Evolutionary conservation across 2,329 filamentous ascomycete genomes (phyloP), one percentile per base, ranked within the genome.

Genomic region (Talaromyces islandicus): DNA sequence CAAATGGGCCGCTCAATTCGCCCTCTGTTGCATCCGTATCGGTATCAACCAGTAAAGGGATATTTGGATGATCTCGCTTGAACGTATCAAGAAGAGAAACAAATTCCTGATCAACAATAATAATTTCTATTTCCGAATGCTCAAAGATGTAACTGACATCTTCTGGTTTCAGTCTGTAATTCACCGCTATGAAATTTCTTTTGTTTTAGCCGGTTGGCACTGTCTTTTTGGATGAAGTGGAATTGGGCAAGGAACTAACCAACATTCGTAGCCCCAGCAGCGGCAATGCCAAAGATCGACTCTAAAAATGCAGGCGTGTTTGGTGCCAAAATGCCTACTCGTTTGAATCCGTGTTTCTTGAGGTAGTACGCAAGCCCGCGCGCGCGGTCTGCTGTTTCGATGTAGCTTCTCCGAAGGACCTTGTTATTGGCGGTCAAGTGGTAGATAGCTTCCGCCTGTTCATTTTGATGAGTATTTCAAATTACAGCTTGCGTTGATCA

Each of bases 221-320:
- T 12, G 19, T n/a, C 10, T 27, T 12, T 24, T 25, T 27, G n/a
- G n/a, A n/a, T 11, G 9, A 46, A 11, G 5, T 35, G 9, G 12
- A 21, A 19, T 6, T 6, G 21, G 17, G 14, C 12, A n/a, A 21
- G 29, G 19, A 62, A 62, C 77, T 62, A 71, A 80, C 81, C 82
- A 57, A 96, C 89, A 63, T 92, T 86, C 25, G 95, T 84, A 7
- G 82, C 90, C 1, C 91, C 91, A 0, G 90, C 90, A 1, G 90
- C 92, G 0, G 87, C 88, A 66, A 97, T 88, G 1, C 90, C 94
- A 70, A 91, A 99, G 63, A 96, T 90, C 7, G 87, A 85, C 76
- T 97, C 93, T 29, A 99, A 80, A 68, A 97, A 97, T 0, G 92
- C 92, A 0, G 94, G 94, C 0, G 94, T 99, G 72, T 99, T 99